Base-by-base conservation (phyloP, 495 filamentous ascomycete genomes). In the Bathelium albidoporum region DNA sequence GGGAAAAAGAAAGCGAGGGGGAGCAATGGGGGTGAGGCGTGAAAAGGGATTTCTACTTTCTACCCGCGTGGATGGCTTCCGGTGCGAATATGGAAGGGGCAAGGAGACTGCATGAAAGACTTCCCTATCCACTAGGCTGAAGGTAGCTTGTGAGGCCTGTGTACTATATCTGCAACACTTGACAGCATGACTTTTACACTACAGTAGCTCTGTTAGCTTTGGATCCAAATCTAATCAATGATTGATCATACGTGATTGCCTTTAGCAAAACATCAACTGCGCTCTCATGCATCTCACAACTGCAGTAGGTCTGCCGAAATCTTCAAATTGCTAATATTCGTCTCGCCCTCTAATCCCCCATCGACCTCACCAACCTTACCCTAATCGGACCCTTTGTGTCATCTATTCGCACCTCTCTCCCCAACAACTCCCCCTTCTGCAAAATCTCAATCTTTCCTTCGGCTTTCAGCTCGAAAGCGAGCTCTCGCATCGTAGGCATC, bases 361-460 rank as follows among this genome's bases (percentile, higher is more conserved):
- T 18, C 44, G 14, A 5, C 44, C 1, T 1, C 5, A 55, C 49
- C 49, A 55, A 10, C 24, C 78, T 69, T 0, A 78, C 69, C 29
- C 79, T 63, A 39, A 81, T 77, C 2, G 78, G 77, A 14, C 79
- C 79, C 26, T 62, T 69, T 26, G 79, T 62, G 52, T 76, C 69
- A 24, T 70, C 65, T 16, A 72, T 31, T 4, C 60, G 53, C 12
- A 73, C 60, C 20, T 68, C 70, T 31, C 60, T 59, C 22, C 60
- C 65, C 11, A 81, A 39, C 3, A 77, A 68, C 44, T 72, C 62
- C 1, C 79, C 79, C 52, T 72, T 74, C 65, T 82, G 79, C 60
- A 81, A 63, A n/a, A 82, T 70, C 63, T 81, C 79, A 16, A 81
- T 73, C 45, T 74, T 63, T 11, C 75, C 76, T 9, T 66, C 20